phyloP scores from a whole-genome alignment of 75 land plant genomes.

The Sequoia sempervirens region DNA sequence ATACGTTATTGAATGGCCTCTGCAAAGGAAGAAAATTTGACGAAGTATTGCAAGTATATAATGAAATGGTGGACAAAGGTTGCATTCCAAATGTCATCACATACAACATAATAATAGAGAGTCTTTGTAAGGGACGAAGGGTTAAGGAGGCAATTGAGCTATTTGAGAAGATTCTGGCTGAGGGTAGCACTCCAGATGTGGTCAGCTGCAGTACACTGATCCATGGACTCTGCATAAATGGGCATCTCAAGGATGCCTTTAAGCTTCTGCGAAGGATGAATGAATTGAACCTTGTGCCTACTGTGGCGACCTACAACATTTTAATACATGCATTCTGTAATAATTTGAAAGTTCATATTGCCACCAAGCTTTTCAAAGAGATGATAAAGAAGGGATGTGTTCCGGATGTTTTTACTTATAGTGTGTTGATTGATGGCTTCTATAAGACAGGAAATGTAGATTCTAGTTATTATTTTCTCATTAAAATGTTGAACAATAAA shows the following conservation, averaged over 20 bases:
- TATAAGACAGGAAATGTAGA: slow-evolving; percentile 51
- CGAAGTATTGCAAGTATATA: slow-evolving; percentile 42
- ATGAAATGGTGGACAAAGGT: slow-evolving; percentile 46
- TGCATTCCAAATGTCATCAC: slow-evolving; percentile 59
- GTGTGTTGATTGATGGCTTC: slow-evolving; percentile 55
- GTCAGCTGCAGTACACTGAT: slow-evolving; percentile 56
- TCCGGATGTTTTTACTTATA: slow-evolving; percentile 64
- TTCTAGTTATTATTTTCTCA: slow-evolving; percentile 33
- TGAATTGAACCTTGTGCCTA: slow-evolving; percentile 25
- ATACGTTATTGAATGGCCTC: slow-evolving; percentile 62
- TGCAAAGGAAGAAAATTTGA: slow-evolving; percentile 51
- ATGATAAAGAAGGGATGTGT: slow-evolving; percentile 26
- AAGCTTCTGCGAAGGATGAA: slow-evolving; percentile 36
- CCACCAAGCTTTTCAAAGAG: slow-evolving; percentile 42
- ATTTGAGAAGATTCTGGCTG: slow-evolving; percentile 35
- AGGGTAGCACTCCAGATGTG: slow-evolving; percentile 53
- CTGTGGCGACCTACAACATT: slow-evolving; percentile 49
- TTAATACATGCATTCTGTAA: slow-evolving; percentile 55
- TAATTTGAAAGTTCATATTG: slow-evolving; percentile 32
- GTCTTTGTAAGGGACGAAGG: slow-evolving; percentile 45
- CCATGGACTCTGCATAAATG: slow-evolving; percentile 46
- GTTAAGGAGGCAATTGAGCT: slow-evolving; percentile 43
- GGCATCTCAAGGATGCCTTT: slow-evolving; percentile 50
- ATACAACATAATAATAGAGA: slow-evolving; percentile 58
- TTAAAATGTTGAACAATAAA: slow-evolving; percentile 26